Percentiles rank a stretch among this genome's conserved stretches.
These are phyloP conservation scores for Vigna hirtella DNA, from an alignment of 306 rosid genomes.

Conservation along the genomic window DNA sequence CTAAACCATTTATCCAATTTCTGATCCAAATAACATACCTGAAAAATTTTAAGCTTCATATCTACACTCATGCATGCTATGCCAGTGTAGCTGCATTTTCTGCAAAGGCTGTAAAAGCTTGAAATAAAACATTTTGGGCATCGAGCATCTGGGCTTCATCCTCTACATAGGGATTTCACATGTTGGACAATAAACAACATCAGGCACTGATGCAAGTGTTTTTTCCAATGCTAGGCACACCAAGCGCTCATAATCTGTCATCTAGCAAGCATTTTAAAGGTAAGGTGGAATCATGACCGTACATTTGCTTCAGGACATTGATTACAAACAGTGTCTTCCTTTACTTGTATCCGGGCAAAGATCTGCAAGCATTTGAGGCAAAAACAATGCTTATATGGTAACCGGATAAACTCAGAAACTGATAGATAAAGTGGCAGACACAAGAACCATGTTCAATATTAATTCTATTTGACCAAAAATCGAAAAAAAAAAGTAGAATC, in stretches of 20 bases:
- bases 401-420: slow-evolving; percentile 72
- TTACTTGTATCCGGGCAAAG: slow-evolving; percentile 72
- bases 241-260: slow-evolving; percentile 80
- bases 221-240: slow-evolving; percentile 72
- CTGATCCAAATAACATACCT: slow-evolving; percentile 56
- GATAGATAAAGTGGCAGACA: slow-evolving; percentile 37
- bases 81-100: slow-evolving; percentile 87
- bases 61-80: slow-evolving; percentile 75
- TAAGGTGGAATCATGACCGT: slow-evolving; percentile 73
- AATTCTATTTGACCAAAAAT: slow-evolving; percentile 30
- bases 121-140: slow-evolving; percentile 73
- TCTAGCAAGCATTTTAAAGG: slow-evolving; percentile 72
- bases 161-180: slow-evolving; percentile 87
- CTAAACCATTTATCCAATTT: slow-evolving; percentile 22
- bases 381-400: slow-evolving; percentile 83
- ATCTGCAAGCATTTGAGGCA: slow-evolving; percentile 89
- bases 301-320: slow-evolving; percentile 77
- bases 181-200: slow-evolving; percentile 81
- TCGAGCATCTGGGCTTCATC: slow-evolving; percentile 86
- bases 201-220: slow-evolving; percentile 82
- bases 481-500: slow-evolving; percentile 2
- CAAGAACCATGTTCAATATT: slow-evolving; percentile 35
- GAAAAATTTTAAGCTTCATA: slow-evolving; percentile 68
- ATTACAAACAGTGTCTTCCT: slow-evolving; percentile 79
- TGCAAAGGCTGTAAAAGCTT: slow-evolving; percentile 85